Conservation (phyloP, 345 rosid genomes). For the Euphorbia pulcherrima region DNA sequence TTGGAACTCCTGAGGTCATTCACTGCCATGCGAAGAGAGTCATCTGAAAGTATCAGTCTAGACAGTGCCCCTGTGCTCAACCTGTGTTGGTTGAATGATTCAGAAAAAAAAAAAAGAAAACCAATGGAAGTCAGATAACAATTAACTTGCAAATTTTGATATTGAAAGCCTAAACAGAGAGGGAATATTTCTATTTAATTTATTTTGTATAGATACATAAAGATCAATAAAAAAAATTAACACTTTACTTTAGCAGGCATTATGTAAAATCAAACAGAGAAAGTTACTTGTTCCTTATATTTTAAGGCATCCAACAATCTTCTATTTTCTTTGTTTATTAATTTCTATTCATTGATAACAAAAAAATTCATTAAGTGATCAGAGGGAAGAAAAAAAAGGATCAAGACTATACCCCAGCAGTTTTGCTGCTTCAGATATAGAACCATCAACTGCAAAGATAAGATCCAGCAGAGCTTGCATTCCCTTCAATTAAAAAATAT, state of each 20-base stretch:
- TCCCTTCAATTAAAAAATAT: slow-evolving; percentile 46
- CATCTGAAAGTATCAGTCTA: slow-evolving; percentile 77
- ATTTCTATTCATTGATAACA: neutral
- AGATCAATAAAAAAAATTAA: neutral
- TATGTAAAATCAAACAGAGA: neutral
- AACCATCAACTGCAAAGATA: slow-evolving; percentile 66
- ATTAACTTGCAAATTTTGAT: neutral
- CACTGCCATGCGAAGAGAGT: slow-evolving; percentile 73
- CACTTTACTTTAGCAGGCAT: neutral
- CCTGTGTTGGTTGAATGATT: slow-evolving; percentile 32
- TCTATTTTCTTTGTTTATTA: too few relatives aligned
- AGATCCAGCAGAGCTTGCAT: slow-evolving; percentile 88
- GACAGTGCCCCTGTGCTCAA: slow-evolving; percentile 93
- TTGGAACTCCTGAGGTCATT: slow-evolving; percentile 71
- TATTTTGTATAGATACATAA: neutral
- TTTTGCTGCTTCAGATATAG: slow-evolving; percentile 75
- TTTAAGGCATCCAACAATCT: neutral
- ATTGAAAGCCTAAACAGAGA: neutral
- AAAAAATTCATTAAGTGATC: neutral
- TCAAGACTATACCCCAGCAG: slow-evolving; percentile 51
- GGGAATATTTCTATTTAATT: neutral
- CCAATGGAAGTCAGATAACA: neutral
- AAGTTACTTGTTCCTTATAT: neutral
- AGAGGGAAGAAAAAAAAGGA: neutral
- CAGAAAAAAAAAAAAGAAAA: too few relatives aligned